Evolutionary conservation across 2,329 filamentous ascomycete species (phyloP), one percentile per base, ranked within the genome.

Genomic region (Monilinia fructigena): DNA sequence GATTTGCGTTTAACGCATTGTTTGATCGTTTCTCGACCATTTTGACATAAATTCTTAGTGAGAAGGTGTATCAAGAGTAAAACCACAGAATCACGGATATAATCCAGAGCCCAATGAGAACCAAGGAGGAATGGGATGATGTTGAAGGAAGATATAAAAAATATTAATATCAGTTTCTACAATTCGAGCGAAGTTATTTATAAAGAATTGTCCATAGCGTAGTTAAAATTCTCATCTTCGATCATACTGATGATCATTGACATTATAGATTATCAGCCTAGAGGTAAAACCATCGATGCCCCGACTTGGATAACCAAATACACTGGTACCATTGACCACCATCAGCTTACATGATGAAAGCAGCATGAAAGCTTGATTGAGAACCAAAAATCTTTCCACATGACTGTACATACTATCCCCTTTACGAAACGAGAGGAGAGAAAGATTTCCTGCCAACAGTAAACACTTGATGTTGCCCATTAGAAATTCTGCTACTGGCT

Each of bases 1-100:
- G 72, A 35, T 74, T 74, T 38, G 63, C 66, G 48, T 42, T 55
- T 26, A 74, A 66, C 26, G 70, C 69, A 65, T 68, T 54, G 55
- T 71, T 72, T 20, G 63, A 54, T 64, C 69, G 60, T 35, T 65
- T 67, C 18, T 53, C 31, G 28, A 68, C 16, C 56, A 60, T 60
- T 2, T 48, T 60, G 56, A 48, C 1, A 12, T 59, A 14, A 47
- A 10, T 12, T 48, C 20, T 35, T 18, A 10, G 14, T 16, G 18
- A 4, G 7, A 2, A 48, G 31, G n/a, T 35, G 10, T 23, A 23
- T 35, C 18, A 35, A 48, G 4, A 0, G 16, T 18, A 14, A 31
- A 16, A 35, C 20, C n/a, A 23, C 48, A 35, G n/a, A 26, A 38
- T 18, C 18, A 59, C 3, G 28, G 14, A 20, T 60, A 48, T 60